Evolutionary conservation across 2,329 filamentous ascomycete species (phyloP), one percentile per base, ranked within the genome.

Genomic region (Bipolaris victoriae): DNA sequence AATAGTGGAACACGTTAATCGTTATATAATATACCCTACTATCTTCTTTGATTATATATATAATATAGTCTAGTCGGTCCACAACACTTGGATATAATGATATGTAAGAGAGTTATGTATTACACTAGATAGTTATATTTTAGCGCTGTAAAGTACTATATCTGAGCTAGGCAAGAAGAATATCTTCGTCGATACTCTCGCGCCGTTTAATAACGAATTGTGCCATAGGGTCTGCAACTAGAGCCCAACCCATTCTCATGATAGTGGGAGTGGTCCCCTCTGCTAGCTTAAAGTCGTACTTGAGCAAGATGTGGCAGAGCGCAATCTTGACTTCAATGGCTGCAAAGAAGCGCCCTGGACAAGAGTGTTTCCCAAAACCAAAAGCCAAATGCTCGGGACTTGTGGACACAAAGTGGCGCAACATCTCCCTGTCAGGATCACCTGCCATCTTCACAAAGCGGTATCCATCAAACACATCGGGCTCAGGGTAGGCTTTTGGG

Each of bases 301-400:
- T 33, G 10, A 46, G 43, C 16, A 35, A 35, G 43, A 46, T 46
- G 16, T 33, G 26, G 33, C 29, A 46, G 22, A 46, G 43, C n/a
- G 43, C 43, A 46, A 46, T 46, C n/a, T 33, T 46, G 10, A 33
- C 26, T 46, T 46, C 43, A 20, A 46, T 20, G 7, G 43, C 43
- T 45, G 26, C 26, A 33, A 29, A 45, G 26, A 45, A 45, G 26
- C 24, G 43, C 43, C 43, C 26, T 33, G 26, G 24, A 45, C 24
- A 44, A 44, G 26, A 13, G 26, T 16, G n/a, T 45, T 33, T 45
- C 43, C 41, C 64, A 40, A 60, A 49, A 15, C 65, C 65, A 51
- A 68, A 68, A 13, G 18, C 57, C 3, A 64, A 18, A 31, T 65
- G 62, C 16, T 64, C 57, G 2, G 51, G 29, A 16, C 46, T 52